Percentiles rank a stretch among this genome's conserved stretches.
phyloP scores from a whole-genome alignment of 2,329 filamentous ascomycete genomes.

The Sclerotiophoma versabilis region DNA sequence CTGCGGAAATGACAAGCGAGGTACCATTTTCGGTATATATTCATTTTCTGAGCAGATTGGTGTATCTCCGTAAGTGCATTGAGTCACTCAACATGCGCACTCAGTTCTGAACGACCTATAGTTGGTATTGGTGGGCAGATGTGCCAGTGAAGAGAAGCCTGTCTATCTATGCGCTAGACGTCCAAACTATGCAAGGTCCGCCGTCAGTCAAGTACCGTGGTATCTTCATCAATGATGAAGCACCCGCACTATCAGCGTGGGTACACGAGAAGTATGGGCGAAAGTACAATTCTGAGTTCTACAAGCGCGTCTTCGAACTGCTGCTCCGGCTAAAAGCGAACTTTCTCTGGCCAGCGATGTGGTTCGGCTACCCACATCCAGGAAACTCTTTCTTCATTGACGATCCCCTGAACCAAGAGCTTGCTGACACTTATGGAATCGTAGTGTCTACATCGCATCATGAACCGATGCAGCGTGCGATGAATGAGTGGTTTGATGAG shows the following conservation, averaged over 20 bases:
- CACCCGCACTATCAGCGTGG: not conserved
- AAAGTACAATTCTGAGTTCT: not conserved
- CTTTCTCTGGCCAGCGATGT: slow-evolving; percentile 2
- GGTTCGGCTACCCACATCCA: slow-evolving; percentile 1
- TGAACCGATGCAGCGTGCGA: not conserved
- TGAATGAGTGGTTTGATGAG: slow-evolving; percentile 2
- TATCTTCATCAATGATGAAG: slow-evolving; percentile 3
- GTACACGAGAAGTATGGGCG: not conserved
- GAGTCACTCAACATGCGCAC: not conserved
- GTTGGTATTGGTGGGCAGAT: slow-evolving; percentile 1
- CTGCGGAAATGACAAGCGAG: not conserved
- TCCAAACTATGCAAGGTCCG: not conserved
- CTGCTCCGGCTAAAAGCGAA: not conserved
- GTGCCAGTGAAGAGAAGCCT: not conserved
- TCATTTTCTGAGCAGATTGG: slow-evolving; percentile 3
- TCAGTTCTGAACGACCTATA: not conserved
- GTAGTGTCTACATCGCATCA: not conserved
- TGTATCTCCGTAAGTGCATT: not conserved
- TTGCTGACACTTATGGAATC: not conserved
- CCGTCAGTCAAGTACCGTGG: slow-evolving; percentile 3
- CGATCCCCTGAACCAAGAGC: not conserved
- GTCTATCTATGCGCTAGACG: not conserved
- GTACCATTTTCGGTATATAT: slow-evolving; percentile 1
- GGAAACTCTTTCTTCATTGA: not conserved
- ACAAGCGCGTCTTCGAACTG: slow-evolving; percentile 1